Conservation (phyloP, 495 filamentous ascomycete genomes). For the Pyronema domesticum region DNA sequence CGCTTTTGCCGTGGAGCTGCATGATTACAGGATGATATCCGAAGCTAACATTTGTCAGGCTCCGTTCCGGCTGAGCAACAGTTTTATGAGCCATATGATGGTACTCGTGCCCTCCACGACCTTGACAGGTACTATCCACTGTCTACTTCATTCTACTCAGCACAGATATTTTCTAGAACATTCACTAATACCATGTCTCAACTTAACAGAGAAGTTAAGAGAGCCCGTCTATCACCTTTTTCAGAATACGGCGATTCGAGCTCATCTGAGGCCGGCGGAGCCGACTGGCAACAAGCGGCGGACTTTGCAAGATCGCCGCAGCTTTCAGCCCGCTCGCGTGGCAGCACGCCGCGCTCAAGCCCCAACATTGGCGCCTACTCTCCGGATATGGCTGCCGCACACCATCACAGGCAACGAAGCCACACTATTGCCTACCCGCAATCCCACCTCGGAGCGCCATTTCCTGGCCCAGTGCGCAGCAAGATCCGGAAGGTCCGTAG, state of each 20-base stretch:
- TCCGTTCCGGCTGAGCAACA: slow-evolving; percentile 8
- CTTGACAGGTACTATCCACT: slow-evolving; percentile 13
- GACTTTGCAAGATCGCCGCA: slow-evolving; percentile 19
- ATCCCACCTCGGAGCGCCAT: slow-evolving; percentile 18
- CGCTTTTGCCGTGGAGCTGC: neutral
- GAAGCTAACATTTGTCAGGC: neutral
- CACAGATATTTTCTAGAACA: neutral
- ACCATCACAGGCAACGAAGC: slow-evolving; percentile 3
- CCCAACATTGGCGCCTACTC: slow-evolving; percentile 13
- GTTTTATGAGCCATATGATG: slow-evolving; percentile 21
- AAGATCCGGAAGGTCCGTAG: slow-evolving; percentile 23
- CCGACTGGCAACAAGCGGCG: slow-evolving; percentile 10
- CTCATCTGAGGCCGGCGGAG: slow-evolving; percentile 17
- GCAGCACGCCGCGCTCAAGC: slow-evolving; percentile 21
- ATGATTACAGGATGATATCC: neutral
- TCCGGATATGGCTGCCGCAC: slow-evolving; percentile 7
- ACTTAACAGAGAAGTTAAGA: slow-evolving; percentile 8
- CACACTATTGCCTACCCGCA: neutral
- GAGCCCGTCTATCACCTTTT: slow-evolving; percentile 20
- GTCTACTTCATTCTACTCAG: neutral
- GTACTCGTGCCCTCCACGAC: slow-evolving; percentile 11
- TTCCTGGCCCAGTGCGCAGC: slow-evolving; percentile 16
- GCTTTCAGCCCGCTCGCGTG: slow-evolving; percentile 11
- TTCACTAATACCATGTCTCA: neutral
- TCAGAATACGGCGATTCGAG: slow-evolving; percentile 21